These are phyloP conservation scores for Tardiomyces digboiensis DNA, from an alignment of 1,139 yeast genomes.

Conservation along the genomic window DNA sequence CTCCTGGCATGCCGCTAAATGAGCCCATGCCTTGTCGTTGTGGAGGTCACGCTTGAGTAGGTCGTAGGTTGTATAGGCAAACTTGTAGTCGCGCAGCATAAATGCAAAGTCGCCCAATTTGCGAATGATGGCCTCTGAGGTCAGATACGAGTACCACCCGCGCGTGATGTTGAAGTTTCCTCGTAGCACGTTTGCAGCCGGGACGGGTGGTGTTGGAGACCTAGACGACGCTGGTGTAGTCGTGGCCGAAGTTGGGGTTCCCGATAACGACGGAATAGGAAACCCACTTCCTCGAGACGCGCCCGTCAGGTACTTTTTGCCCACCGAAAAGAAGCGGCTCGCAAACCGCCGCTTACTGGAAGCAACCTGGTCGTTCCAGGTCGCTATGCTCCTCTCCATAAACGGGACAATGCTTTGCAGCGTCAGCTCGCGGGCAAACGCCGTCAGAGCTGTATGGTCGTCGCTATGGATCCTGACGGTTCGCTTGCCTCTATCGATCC, in stretches of 20 bases:
- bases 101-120: conserved; percentile 90
- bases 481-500: not conserved
- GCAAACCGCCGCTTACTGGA: conserved; percentile 65
- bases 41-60: conserved; percentile 69
- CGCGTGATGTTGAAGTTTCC: conserved; percentile 34
- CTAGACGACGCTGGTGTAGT: conserved; percentile 10
- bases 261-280: not conserved
- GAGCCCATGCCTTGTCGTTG: conserved; percentile 73
- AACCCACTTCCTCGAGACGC: not conserved
- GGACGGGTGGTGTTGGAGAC: conserved; percentile 9
- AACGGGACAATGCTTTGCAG: conserved; percentile 57
- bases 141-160: conserved; percentile 46
- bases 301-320: conserved; percentile 40
- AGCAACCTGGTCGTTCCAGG: conserved; percentile 72
- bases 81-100: conserved; percentile 79
- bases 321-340: conserved; percentile 62
- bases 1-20: conserved; percentile 80
- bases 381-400: conserved; percentile 62
- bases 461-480: conserved; percentile 21
- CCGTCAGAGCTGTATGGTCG: conserved; percentile 35
- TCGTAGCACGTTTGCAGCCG: conserved; percentile 8
- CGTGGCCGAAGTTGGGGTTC: conserved; percentile 7
- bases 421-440: conserved; percentile 43
- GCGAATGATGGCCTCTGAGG: conserved; percentile 69
- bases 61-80: conserved; percentile 80